Percentiles rank a stretch among this genome's conserved stretches.
These are phyloP conservation scores for Cicer pinnatifidum DNA, from an alignment of 306 rosid species.

Conservation along the genomic window DNA sequence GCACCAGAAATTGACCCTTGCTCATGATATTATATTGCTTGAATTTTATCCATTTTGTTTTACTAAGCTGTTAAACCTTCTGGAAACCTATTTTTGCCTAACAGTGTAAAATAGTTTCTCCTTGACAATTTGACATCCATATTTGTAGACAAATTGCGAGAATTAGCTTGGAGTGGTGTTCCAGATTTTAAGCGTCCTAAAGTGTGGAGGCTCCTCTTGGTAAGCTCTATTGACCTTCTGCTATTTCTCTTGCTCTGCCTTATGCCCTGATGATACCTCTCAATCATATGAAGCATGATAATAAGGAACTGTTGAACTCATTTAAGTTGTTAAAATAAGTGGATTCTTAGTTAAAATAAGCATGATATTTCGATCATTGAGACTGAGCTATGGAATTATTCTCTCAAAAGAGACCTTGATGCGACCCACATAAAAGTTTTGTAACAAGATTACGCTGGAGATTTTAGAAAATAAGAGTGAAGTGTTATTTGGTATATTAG, in stretches of 20 bases:
- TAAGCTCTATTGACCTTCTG: conserved; percentile 51
- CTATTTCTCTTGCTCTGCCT: conserved; percentile 35
- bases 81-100: conserved; percentile 6
- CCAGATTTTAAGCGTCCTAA: conserved; percentile 92
- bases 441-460: conserved; percentile 1
- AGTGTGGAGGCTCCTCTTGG: conserved; percentile 95
- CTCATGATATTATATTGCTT: conserved; percentile 5
- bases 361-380: background rate
- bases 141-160: conserved; percentile 80
- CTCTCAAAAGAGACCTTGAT: conserved; percentile 19
- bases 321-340: conserved; percentile 27
- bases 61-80: conserved; percentile 6
- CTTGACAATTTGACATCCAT: conserved; percentile 37
- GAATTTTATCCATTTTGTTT: background rate
- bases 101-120: background rate
- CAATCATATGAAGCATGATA: conserved; percentile 17
- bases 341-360: background rate
- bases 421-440: conserved; percentile 25
- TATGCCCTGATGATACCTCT: conserved; percentile 2
- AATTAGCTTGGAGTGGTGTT: conserved; percentile 93
- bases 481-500: conserved; percentile 18
- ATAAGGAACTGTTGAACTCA: conserved; percentile 8
- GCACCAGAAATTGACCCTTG: conserved; percentile 18
- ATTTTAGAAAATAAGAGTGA: conserved; percentile 26
- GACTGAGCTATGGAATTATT: conserved; percentile 17